Evolutionary conservation across 2,329 filamentous ascomycete species (phyloP), one percentile per base, ranked within the genome.

Genomic region (Trichoderma hamatum): DNA sequence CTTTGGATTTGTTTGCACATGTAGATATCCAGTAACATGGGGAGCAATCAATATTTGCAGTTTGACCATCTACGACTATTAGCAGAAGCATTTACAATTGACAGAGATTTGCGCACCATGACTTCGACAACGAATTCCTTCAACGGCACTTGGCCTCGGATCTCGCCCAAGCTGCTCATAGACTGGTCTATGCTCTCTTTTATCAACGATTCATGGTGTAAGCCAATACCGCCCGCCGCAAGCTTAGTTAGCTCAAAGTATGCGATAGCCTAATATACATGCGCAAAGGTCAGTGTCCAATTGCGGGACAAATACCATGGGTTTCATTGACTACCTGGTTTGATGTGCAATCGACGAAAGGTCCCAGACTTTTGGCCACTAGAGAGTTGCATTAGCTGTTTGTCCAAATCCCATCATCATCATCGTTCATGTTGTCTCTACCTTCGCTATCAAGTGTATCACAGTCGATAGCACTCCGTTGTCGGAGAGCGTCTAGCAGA

Each of bases 41-140:
- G 82, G 80, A 0, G 82, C n/a, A 75, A 77, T 2, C 62, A 65
- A 46, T 24, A 88, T 75, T 28, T 86, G 83, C 24, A 90, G 76
- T 72, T 82, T 84, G 14, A 88, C 81, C 82, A 86, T 88, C 85
- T 87, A 32, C 14, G 28, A 14, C 19, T 3, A 4, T 2, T 24
- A 51, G 54, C 43, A 21, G 3, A 65, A 24, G 30, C 4, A 16
- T 13, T 14, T 36, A 11, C n/a, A n/a, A n/a, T n/a, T n/a, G n/a
- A n/a, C n/a, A 39, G 14, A 39, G 2, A 10, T 30, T n/a, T 52
- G 30, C 79, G 16, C 76, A 87, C 85, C 73, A 85, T 82, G 70
- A 87, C 81, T 68, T 90, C 87, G 4, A 86, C 83, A 2, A 85
- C 84, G 26, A 90, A 77, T 69, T 87, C 84, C 13, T 81, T 79